Evolutionary conservation across 2,329 filamentous ascomycete species (phyloP).

Genomic region (Trichothecium sympodiale): DNA sequence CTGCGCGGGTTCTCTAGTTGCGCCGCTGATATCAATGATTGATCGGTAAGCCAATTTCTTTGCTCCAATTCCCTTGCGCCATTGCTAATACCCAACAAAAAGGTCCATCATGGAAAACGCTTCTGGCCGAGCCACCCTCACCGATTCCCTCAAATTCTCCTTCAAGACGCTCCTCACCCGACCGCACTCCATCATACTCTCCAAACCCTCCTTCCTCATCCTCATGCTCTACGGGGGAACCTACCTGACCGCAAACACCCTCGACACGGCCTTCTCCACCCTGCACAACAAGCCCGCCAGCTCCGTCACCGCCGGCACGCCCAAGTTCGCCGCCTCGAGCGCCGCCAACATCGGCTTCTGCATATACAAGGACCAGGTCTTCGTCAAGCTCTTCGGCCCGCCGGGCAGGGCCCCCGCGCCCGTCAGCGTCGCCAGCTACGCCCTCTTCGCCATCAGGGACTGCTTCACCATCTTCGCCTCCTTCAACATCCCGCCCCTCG

Average conservation of each 20-base stretch:
- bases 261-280: conserved; percentile 71
- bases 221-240: conserved; percentile 75
- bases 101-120: conserved; percentile 75
- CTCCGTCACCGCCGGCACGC: conserved; percentile 58
- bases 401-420: conserved; percentile 34
- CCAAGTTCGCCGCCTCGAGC: conserved; percentile 74
- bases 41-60: conserved; percentile 52
- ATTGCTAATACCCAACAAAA: not conserved
- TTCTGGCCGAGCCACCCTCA: conserved; percentile 53
- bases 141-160: conserved; percentile 47
- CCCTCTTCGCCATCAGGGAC: conserved; percentile 72
- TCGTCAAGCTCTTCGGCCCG: conserved; percentile 72
- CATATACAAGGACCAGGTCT: conserved; percentile 82
- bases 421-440: conserved; percentile 61
- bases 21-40: conserved; percentile 78
- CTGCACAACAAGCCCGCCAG: conserved; percentile 43
- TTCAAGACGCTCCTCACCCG: conserved; percentile 42
- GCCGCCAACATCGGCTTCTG: conserved; percentile 76
- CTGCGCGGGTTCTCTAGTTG: conserved; percentile 63
- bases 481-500: conserved; percentile 76
- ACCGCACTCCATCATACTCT: conserved; percentile 50
- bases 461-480: conserved; percentile 83
- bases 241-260: conserved; percentile 76
- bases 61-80: conserved; percentile 1
- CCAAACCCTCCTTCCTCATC: conserved; percentile 59